These are phyloP conservation scores for Furculomyces boomerangus DNA, from an alignment of 371 early-diverging fungal species.

Conservation along the genomic window DNA sequence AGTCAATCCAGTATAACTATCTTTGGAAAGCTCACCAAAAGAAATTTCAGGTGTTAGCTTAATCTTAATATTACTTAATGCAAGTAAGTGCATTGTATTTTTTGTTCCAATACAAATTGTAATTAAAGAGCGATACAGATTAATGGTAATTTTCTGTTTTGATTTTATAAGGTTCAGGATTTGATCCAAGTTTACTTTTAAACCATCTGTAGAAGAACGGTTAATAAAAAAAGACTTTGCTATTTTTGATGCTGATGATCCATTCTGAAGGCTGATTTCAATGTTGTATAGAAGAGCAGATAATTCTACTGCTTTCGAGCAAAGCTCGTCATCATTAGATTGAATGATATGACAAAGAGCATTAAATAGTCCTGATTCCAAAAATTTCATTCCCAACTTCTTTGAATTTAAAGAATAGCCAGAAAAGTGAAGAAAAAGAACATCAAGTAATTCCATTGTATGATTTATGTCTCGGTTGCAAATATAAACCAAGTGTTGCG, in stretches of 20 bases:
- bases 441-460: slow-evolving; percentile 13
- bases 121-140: slow-evolving; percentile 12
- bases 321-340: slow-evolving; percentile 14
- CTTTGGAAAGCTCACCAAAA: not conserved
- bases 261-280: slow-evolving; percentile 3
- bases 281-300: slow-evolving; percentile 10
- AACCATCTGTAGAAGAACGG: slow-evolving; percentile 3
- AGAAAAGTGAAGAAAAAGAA: slow-evolving; percentile 15
- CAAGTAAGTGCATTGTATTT: slow-evolving; percentile 14
- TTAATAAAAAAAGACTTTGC: slow-evolving; percentile 9
- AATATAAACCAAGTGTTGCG: slow-evolving; percentile 12
- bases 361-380: slow-evolving; percentile 6
- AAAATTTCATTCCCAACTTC: slow-evolving; percentile 9
- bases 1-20: not conserved
- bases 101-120: slow-evolving; percentile 5
- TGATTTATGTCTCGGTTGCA: slow-evolving; percentile 16
- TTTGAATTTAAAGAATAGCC: slow-evolving; percentile 13
- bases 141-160: slow-evolving; percentile 12
- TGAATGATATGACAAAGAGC: slow-evolving; percentile 16
- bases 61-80: slow-evolving; percentile 13
- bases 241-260: slow-evolving; percentile 14
- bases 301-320: slow-evolving; percentile 16
- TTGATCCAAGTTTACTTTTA: slow-evolving; percentile 4
- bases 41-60: not conserved
- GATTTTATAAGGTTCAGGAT: slow-evolving; percentile 10